Evolutionary conservation across 441 rosid species (phyloP), one percentile per base, ranked within the genome.

Genomic region (Gossypium aridum): DNA sequence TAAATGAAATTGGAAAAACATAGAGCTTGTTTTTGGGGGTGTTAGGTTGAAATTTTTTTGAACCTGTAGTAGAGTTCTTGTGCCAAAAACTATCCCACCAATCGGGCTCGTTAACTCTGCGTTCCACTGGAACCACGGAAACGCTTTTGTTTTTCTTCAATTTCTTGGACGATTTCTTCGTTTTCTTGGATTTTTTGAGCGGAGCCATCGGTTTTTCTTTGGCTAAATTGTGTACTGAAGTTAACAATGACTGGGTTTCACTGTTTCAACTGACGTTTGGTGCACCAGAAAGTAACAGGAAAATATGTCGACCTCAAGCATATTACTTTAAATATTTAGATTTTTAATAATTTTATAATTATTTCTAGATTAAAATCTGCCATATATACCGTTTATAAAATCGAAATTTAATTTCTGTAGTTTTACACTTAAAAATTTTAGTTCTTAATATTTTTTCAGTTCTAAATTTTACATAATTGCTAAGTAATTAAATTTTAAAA

Each of bases 51-150:
- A 62, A 45, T n/a, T 12, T 23, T 7, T 12, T 23, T 4, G 75
- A 80, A 94, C 97, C 98, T 89, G 94, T 72, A 10, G 90, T 83
- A 74, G 96, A 90, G 83, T 92, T 92, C 80, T 87, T 89, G 76
- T 67, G 86, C 91, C 90, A 90, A 94, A 94, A 94, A 81, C 80
- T 72, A 55, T 83, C 88, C 99, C 96, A 94, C 99, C 99, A 94
- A 70, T 91, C 97, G 71, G 97, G 87, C 67, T 94, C 97, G 53
- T 77, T 74, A 70, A 92, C 86, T 37, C 81, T 88, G 47, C 95
- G 96, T 55, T 90, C 98, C 39, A 85, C 49, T 4, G 97, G 91
- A 74, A 76, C 88, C 2, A 68, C 77, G 62, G 77, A 78, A 25
- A 76, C 23, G 75, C 64, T 79, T 78, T 75, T 85, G 77, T 73